phyloP scores from a whole-genome alignment of 352 stramenopile species.

The Globisporangium nagaii region DNA sequence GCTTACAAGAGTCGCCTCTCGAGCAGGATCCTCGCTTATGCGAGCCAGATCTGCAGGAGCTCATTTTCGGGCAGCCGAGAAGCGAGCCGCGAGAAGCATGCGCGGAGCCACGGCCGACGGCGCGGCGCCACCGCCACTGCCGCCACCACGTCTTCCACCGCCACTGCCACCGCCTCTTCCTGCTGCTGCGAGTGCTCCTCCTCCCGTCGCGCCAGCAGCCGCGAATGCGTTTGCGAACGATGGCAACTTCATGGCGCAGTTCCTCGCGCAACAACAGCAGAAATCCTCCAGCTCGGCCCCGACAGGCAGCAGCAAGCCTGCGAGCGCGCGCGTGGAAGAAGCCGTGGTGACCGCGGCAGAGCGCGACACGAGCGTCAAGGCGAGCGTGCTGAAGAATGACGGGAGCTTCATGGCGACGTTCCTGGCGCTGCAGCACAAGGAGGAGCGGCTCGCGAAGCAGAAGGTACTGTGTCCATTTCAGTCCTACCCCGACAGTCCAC shows the following conservation, averaged over 20 bases:
- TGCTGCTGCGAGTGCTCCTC: neutral
- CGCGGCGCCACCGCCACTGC: neutral
- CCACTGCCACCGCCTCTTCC: neutral
- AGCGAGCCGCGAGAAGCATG: neutral
- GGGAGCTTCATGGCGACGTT: conserved; percentile 18
- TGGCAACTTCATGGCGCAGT: conserved; percentile 21
- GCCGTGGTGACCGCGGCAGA: conserved; percentile 8
- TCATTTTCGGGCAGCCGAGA: neutral
- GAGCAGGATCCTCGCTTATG: too few species aligned
- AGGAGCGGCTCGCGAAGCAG: conserved; percentile 9
- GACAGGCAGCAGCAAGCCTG: neutral
- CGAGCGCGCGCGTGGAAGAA: neutral
- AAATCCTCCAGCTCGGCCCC: too few species aligned
- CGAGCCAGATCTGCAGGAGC: neutral
- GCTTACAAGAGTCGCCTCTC: too few species aligned
- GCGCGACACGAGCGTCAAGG: conserved; percentile 7
- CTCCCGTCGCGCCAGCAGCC: neutral
- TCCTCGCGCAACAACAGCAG: conserved; percentile 8
- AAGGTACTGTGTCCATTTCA: neutral
- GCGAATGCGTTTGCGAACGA: conserved; percentile 17
- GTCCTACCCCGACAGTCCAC: too few species aligned
- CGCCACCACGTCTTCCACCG: neutral
- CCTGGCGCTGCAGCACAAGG: conserved; percentile 17
- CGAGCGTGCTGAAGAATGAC: conserved; percentile 17
- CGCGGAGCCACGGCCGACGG: neutral